A percentile compares a stretch with the other conserved stretches of the same genome.
These are phyloP conservation scores for Apiotrichum gamsii DNA, from an alignment of 1,284 basidiomycete genomes.

Conservation along the genomic window DNA sequence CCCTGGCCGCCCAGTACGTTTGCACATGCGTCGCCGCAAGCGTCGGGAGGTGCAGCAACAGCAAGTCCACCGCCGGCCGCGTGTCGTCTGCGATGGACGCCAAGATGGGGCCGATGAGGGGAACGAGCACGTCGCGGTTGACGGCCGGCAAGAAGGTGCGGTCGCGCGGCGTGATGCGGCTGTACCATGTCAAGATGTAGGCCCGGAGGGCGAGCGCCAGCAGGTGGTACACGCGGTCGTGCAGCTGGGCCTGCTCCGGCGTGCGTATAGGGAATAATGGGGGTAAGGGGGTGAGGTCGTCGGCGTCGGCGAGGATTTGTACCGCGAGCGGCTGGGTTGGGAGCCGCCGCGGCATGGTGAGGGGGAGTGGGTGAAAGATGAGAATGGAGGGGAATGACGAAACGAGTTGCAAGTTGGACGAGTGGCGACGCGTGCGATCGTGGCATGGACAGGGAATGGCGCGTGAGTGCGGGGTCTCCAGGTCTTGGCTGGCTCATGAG, in stretches of 20 bases:
- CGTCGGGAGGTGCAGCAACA: constrained; percentile 29
- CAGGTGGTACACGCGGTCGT: constrained; percentile 14
- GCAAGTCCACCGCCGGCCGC: constrained; percentile 13
- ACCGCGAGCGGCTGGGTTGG: constrained; percentile 8
- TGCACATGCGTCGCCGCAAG: constrained; percentile 24
- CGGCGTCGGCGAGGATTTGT: constrained; percentile 6
- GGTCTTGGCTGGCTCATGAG: no score
- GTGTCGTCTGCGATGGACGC: not conserved
- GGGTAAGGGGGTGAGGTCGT: not conserved
- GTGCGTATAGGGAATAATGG: constrained; percentile 5
- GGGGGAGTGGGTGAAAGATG: no score
- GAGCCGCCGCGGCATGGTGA: not conserved
- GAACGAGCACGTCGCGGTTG: constrained; percentile 8
- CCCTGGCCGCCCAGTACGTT: constrained; percentile 24
- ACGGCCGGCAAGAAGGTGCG: constrained; percentile 14
- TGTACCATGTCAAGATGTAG: constrained; percentile 39
- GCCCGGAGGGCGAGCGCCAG: constrained; percentile 22
- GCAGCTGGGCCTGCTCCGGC: constrained; percentile 1
- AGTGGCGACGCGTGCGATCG: no score
- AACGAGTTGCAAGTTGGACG: no score
- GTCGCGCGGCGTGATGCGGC: constrained; percentile 33
- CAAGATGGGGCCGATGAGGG: constrained; percentile 25
- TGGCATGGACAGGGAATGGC: no score
- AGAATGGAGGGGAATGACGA: no score
- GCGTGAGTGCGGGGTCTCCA: no score